Evolutionary conservation across 768 basidiomycete species (phyloP), one percentile per base, ranked within the genome.

Genomic region (Paxillus ammoniavirescens): DNA sequence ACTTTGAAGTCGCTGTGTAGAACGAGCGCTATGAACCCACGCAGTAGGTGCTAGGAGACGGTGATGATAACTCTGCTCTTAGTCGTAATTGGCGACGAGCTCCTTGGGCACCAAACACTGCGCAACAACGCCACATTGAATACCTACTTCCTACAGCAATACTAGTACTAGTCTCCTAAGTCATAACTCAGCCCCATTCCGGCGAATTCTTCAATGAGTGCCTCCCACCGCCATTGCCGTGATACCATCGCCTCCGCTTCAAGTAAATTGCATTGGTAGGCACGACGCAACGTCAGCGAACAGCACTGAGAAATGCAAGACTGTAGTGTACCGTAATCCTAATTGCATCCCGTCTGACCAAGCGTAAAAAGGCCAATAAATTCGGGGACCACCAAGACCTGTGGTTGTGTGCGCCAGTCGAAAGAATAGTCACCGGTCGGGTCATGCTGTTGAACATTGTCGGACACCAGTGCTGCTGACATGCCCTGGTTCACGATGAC

Each of bases 381-480:
- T 65, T 89, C 87, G 56, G 84, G 86, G 6, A 81, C 72, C 10
- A 82, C 83, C 18, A 89, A 66, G 33, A 87, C 83, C 80, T 81
- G 52, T 40, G 50, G 35, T 51, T 9, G 14, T 35, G 23, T n/a
- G 23, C 31, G 15, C 18, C 6, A 9, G 51, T 52, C 21, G 21
- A 40, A 13, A n/a, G 17, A 14, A 42, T 44, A 9, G 21, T 36
- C 21, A 18, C 47, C 3, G n/a, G 43, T 40, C 7, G 55, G 23
- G 54, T 17, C 33, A 50, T 17, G 46, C 52, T 86, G 14, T 84
- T 86, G 60, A 90, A 90, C 15, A 83, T 78, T 1, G 61, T 90
- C 89, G 2, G 83, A 87, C 59, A 76, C 83, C 8, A 91, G 73
- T 2, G 81, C 81, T 14, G 90, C 82, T 0, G 84, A 82, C 5